Percentiles rank a stretch among this genome's conserved stretches.
These are phyloP conservation scores for Acanthochlamys bracteata DNA, from an alignment of 106 monocot genomes.

Conservation along the genomic window DNA sequence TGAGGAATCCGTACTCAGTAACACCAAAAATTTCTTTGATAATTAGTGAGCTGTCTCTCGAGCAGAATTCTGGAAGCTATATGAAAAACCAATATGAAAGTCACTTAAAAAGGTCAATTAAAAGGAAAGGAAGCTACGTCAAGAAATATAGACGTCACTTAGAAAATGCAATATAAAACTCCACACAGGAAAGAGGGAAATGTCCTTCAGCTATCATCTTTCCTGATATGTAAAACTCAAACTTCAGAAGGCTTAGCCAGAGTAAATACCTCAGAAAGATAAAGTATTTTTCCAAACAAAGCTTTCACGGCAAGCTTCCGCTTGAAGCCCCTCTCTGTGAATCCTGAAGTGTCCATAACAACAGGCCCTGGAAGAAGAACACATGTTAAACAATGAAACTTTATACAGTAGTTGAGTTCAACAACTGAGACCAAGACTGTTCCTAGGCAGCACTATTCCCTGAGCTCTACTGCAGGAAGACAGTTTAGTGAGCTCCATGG, in stretches of 20 bases:
- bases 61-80: slow-evolving; percentile 84
- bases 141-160: no score
- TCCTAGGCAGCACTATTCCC: no score
- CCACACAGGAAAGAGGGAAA: no score
- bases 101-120: background rate
- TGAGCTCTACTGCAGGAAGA: no score
- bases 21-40: slow-evolving; percentile 88
- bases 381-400: background rate
- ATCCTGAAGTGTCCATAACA: slow-evolving; percentile 82
- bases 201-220: no score
- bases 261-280: slow-evolving; percentile 66
- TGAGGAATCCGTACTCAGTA: slow-evolving; percentile 44
- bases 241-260: no score
- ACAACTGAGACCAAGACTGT: no score
- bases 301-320: slow-evolving; percentile 78
- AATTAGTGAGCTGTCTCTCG: slow-evolving; percentile 56
- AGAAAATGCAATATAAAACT: no score
- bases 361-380: slow-evolving; percentile 65
- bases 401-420: no score
- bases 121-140: background rate
- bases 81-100: background rate
- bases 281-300: slow-evolving; percentile 81
- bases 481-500: no score
- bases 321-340: slow-evolving; percentile 76
- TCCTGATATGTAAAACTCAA: no score